A percentile compares a stretch with the other conserved stretches of the same genome.
Evolutionary conservation across 1,284 basidiomycete genomes (phyloP).

Genomic region (Malassezia nana): DNA sequence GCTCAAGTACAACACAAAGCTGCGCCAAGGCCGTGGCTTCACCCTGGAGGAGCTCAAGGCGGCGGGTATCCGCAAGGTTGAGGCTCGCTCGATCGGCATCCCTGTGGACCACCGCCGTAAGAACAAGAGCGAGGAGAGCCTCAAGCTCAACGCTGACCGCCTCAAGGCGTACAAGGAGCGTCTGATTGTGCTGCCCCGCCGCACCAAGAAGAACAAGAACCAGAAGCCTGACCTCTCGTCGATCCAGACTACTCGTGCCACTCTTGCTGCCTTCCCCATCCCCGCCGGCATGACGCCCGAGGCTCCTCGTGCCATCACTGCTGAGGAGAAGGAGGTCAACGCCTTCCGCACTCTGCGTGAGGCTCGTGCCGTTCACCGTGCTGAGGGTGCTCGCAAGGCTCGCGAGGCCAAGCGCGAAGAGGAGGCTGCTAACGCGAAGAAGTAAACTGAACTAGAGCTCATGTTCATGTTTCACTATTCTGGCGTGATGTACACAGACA

Average conservation of each 20-base stretch:
- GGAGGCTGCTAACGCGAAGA: constrained; percentile 84
- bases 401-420: constrained; percentile 62
- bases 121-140: constrained; percentile 94
- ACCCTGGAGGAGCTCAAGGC: constrained; percentile 89
- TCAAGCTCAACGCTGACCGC: constrained; percentile 87
- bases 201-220: constrained; percentile 73
- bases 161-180: constrained; percentile 81
- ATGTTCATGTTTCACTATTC: neutral
- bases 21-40: constrained; percentile 95
- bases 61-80: constrained; percentile 87
- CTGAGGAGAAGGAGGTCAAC: constrained; percentile 77
- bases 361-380: constrained; percentile 70
- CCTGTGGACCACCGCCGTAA: constrained; percentile 94
- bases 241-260: constrained; percentile 64
- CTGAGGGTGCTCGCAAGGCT: constrained; percentile 76
- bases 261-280: constrained; percentile 51
- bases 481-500: constrained; percentile 16
- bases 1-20: constrained; percentile 95
- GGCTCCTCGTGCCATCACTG: constrained; percentile 83
- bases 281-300: constrained; percentile 62
- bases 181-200: constrained; percentile 72
- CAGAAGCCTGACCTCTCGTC: constrained; percentile 69
- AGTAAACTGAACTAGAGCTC: constrained; percentile 54
- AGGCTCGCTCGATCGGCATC: constrained; percentile 84
- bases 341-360: constrained; percentile 74